Evolutionary conservation across 192 early-diverging fungal genomes (phyloP), one percentile per base, ranked within the genome.

Genomic region (Powellomyces hirtus): DNA sequence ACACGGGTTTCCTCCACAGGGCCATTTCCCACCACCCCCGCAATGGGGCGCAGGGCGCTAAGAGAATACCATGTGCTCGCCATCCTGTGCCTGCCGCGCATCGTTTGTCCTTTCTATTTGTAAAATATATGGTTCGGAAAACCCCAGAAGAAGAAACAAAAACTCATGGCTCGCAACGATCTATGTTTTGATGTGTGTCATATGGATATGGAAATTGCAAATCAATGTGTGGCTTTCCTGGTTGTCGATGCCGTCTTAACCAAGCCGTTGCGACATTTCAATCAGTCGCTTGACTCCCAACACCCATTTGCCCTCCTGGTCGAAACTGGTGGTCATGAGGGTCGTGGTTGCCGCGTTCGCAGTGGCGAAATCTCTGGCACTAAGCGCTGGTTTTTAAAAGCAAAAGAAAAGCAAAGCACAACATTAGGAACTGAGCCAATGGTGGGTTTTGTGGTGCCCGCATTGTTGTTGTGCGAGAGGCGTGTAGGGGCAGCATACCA

Each of bases 301-400:
- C 52, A 82, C 69, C 81, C 81, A 82, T 38, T 72, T 74, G 13
- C 70, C 73, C 44, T 82, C 81, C 40, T 73, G 71, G 26, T 77
- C 70, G 44, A 74, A 70, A 34, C 64, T 69, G 5, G 73, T 70
- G 33, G 77, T 68, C 71, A 82, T 72, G 31, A 82, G 70, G 16
- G 58, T 59, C 11, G 64, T 64, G 20, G 50, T 50, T 11, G 37
- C 24, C 26, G 46, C 38, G 55, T 56, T 60, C 20, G 60, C 46
- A 56, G 66, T 71, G 27, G 33, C 13, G 65, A 67, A 66, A 67
- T 82, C 81, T 14, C 70, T 37, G 8, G 64, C 63, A 35, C 61
- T 61, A 11, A 82, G 53, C 5, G 73, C 75, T 81, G 50, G 24
- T 4, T 14, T 24, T 20, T 26, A 2, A 59, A 10, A 20, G 30